These are phyloP conservation scores for Candolleomyces aberdarensis DNA, from an alignment of 768 basidiomycete genomes.

Conservation along the genomic window DNA sequence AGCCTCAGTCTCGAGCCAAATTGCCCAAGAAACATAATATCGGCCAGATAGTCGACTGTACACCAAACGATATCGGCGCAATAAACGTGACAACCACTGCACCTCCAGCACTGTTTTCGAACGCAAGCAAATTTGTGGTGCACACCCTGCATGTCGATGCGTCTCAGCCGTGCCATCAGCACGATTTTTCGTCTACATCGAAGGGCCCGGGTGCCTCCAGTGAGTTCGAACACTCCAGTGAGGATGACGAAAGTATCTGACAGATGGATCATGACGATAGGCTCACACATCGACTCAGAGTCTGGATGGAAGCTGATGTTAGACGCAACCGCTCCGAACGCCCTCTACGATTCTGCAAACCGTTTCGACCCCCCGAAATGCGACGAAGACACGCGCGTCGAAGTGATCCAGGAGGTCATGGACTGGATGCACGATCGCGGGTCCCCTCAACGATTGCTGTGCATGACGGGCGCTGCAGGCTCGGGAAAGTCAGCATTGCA, in stretches of 20 bases:
- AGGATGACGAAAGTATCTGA: not conserved
- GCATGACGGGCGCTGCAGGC: not conserved
- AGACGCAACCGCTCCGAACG: not conserved
- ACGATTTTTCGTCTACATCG: not conserved
- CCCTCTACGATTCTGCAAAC: constrained; percentile 1
- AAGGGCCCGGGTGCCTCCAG: not conserved
- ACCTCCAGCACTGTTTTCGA: not conserved
- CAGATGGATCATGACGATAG: not conserved
- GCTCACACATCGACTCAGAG: not conserved
- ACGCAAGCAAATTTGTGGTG: not conserved
- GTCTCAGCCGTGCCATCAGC: too few species aligned
- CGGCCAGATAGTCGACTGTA: not conserved
- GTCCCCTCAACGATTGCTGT: not conserved
- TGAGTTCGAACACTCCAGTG: not conserved
- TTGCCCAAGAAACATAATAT: not conserved
- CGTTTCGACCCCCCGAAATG: constrained; percentile 8
- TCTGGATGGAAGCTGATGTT: not conserved
- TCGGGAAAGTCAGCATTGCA: constrained; percentile 5
- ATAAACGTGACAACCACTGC: not conserved
- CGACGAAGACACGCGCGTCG: constrained; percentile 6
- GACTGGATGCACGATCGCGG: constrained; percentile 1
- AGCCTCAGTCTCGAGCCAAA: not conserved
- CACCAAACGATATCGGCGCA: not conserved
- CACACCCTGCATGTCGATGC: not conserved
- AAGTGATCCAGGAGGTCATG: not conserved